Base-by-base conservation (phyloP, 345 rosid genomes). In the Nasturtium officinale region DNA sequence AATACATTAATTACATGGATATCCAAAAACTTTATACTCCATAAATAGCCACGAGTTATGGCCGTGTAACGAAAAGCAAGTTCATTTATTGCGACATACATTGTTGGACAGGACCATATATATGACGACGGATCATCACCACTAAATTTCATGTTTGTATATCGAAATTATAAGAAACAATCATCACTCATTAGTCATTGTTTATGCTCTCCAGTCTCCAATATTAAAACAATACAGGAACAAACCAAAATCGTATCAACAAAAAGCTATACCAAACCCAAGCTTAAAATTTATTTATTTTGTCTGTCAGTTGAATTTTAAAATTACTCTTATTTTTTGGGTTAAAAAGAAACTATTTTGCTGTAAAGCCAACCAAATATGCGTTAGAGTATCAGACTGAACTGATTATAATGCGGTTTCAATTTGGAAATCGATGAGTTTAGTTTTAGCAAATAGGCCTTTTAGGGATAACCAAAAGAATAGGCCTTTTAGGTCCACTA, bases 61-160 rank as follows among this genome's bases (percentile, higher is more conserved):
- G 48, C 9, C 65, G 65, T 43, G 63, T 29, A 45, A 56, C 21
- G 46, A 35, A 35, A 51, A 66, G 15, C 23, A 33, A 66, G 33
- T 30, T 12, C 18, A 47, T 64, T 64, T 18, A 64, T 64, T 47
- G 69, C 45, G 57, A 72, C 47, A 72, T 30, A 63, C 35, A 45
- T 65, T 6, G 64, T 17, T 65, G 77, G 59, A 65, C 65, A 55
- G 77, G 59, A 65, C 65, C 63, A 72, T 61, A 52, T 61, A 29
- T 11, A 18, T 33, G 33, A 20, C 45, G 51, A 72, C n/a, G 18
- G 28, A 72, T 53, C 58, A 50, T 7, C 69, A 52, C 62, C 57
- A 69, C 65, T 17, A 6, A 11, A 28, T 28, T 64, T 46, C 42
- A 29, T 17, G 17, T 64, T 46, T 29, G 2, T 25, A 46, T 13